Evolutionary conservation across 148 eudicot species (phyloP).

Genomic region (Camellia granthamiana): DNA sequence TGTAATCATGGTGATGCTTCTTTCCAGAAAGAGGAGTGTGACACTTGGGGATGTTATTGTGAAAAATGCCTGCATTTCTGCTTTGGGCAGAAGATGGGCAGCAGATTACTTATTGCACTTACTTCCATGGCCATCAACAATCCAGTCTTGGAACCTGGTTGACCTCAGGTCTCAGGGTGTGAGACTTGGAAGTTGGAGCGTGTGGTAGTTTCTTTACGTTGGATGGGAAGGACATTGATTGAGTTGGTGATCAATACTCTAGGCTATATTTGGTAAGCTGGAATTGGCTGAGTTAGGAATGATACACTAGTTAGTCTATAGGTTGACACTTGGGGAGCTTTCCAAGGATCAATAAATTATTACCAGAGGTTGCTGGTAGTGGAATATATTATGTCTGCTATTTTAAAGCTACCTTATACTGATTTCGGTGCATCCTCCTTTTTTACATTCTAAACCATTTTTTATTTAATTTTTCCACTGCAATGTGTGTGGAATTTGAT

Average conservation of each 20-base stretch:
- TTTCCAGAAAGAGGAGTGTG: neutral
- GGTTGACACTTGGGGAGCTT: neutral
- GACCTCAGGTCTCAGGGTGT: neutral
- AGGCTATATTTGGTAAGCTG: neutral
- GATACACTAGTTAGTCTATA: neutral
- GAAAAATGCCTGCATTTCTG: neutral
- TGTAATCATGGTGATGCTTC: neutral
- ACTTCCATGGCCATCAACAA: neutral
- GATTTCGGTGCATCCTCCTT: neutral
- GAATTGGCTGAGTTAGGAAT: slow-evolving; percentile 4
- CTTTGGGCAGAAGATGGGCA: neutral
- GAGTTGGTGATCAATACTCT: neutral
- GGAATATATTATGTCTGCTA: neutral
- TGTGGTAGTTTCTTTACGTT: neutral
- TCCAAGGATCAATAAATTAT: too few relatives aligned
- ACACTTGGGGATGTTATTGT: neutral
- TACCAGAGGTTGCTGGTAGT: neutral
- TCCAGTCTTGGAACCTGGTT: neutral
- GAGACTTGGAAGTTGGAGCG: neutral
- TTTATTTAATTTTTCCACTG: neutral
- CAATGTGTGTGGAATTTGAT: neutral
- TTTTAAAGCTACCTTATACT: neutral
- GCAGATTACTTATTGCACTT: neutral
- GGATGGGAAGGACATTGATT: neutral
- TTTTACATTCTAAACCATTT: too few relatives aligned